Percentiles rank a stretch among this genome's conserved stretches.
Evolutionary conservation across 140 eudicot species (phyloP).

Genomic region (Flaveria floridana): DNA sequence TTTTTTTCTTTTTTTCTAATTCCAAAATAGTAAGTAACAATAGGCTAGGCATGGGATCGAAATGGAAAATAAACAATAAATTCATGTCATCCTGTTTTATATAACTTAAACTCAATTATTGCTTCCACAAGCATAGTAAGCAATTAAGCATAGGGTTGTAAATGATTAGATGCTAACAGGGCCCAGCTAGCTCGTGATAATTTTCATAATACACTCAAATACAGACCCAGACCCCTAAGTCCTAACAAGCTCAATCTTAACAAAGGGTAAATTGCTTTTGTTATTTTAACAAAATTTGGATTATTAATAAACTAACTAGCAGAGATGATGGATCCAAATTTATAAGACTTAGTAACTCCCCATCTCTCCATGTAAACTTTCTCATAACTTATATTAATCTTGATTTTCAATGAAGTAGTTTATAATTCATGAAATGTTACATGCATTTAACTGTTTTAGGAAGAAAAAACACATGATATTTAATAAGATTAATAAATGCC

Average conservation of each 20-base stretch:
- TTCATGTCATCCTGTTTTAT: neutral
- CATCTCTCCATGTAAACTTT: neutral
- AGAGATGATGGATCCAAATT: neutral
- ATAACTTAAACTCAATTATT: neutral
- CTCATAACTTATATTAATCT: neutral
- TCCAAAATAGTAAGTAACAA: neutral
- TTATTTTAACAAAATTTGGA: neutral
- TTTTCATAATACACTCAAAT: neutral
- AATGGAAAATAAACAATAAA: neutral
- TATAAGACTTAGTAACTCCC: slow-evolving; percentile 4
- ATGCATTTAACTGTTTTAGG: neutral
- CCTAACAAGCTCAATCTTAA: neutral
- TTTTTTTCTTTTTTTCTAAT: neutral
- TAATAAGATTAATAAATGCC: neutral
- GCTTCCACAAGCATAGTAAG: neutral
- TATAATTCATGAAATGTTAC: neutral
- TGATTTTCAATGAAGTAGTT: neutral
- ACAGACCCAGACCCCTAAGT: neutral
- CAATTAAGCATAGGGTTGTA: neutral
- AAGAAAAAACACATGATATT: neutral
- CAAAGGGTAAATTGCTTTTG: neutral
- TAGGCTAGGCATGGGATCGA: neutral
- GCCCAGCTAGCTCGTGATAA: neutral
- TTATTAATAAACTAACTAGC: slow-evolving; percentile 1
- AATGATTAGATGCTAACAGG: neutral